Percentiles rank a stretch among this genome's conserved stretches.
phyloP scores from a whole-genome alignment of 768 basidiomycete species.

The Boletus pseudo-olivaceus region DNA sequence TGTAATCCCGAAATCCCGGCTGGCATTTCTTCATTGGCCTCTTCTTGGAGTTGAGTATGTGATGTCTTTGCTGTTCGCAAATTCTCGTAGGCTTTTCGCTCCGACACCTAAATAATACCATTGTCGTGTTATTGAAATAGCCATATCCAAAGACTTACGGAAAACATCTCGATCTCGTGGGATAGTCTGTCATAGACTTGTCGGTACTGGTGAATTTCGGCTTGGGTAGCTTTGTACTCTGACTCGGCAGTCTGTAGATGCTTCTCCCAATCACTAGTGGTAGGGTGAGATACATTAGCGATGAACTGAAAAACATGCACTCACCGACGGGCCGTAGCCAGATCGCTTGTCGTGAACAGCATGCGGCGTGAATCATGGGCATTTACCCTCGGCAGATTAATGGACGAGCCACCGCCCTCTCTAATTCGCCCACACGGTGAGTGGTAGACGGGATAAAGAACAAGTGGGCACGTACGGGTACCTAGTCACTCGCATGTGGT shows the following conservation, averaged over 20 bases:
- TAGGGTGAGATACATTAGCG: neutral
- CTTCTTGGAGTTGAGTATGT: constrained; percentile 46
- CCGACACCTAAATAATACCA: constrained; percentile 13
- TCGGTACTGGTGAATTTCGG: constrained; percentile 28
- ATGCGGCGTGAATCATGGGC: constrained; percentile 39
- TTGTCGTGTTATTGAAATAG: neutral
- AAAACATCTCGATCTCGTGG: constrained; percentile 30
- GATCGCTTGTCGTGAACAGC: constrained; percentile 53
- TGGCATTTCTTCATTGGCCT: constrained; percentile 68
- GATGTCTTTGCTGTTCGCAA: constrained; percentile 33
- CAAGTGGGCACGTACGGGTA: constrained; percentile 49
- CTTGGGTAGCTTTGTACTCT: constrained; percentile 32
- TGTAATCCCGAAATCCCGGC: constrained; percentile 57
- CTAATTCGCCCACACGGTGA: constrained; percentile 32
- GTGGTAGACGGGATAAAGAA: neutral
- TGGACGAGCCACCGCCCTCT: constrained; percentile 65
- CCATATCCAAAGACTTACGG: constrained; percentile 27
- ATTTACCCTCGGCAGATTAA: constrained; percentile 31
- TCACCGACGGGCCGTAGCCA: constrained; percentile 46
- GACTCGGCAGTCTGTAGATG: constrained; percentile 38
- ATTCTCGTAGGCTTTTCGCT: constrained; percentile 21
- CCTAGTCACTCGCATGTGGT: constrained; percentile 59
- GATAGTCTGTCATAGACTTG: constrained; percentile 29
- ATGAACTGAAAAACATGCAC: constrained; percentile 13
- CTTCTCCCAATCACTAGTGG: constrained; percentile 45